phyloP scores from a whole-genome alignment of 306 rosid genomes.

The Quercus robur region DNA sequence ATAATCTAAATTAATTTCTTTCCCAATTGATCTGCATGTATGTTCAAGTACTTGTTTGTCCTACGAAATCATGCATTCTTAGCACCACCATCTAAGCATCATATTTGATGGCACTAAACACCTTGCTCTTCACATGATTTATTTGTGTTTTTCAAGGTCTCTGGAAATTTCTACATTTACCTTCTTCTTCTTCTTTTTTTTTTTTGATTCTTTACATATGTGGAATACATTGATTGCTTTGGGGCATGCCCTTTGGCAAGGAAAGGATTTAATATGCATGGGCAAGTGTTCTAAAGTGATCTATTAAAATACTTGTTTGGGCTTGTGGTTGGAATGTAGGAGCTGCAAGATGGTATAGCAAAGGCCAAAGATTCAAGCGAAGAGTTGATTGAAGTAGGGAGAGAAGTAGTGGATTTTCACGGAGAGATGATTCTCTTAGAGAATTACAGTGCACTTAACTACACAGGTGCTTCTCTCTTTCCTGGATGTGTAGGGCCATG shows the following conservation, averaged over 20 bases:
- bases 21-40: not conserved
- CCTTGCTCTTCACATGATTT: not conserved
- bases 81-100: not conserved
- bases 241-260: not conserved
- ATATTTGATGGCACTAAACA: not conserved
- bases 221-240: not conserved
- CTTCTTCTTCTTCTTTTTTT: too few species aligned
- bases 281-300: conserved; percentile 2
- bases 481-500: not conserved
- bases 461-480: conserved; percentile 51
- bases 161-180: not conserved
- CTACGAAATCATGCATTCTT: not conserved
- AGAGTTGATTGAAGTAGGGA: conserved; percentile 61
- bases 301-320: not conserved
- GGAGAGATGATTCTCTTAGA: conserved; percentile 95
- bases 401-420: conserved; percentile 79
- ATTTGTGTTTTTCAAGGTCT: not conserved
- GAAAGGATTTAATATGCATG: not conserved
- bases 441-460: conserved; percentile 84
- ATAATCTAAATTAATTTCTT: not conserved
- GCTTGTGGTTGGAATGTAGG: conserved; percentile 41
- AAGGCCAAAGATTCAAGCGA: conserved; percentile 49
- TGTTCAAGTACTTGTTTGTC: not conserved
- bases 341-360: conserved; percentile 59
- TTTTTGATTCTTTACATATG: not conserved